A percentile compares a stretch with the other conserved stretches of the same genome.
Evolutionary conservation across 2,329 filamentous ascomycete genomes (phyloP).

Genomic region (Cryphonectria radicalis): DNA sequence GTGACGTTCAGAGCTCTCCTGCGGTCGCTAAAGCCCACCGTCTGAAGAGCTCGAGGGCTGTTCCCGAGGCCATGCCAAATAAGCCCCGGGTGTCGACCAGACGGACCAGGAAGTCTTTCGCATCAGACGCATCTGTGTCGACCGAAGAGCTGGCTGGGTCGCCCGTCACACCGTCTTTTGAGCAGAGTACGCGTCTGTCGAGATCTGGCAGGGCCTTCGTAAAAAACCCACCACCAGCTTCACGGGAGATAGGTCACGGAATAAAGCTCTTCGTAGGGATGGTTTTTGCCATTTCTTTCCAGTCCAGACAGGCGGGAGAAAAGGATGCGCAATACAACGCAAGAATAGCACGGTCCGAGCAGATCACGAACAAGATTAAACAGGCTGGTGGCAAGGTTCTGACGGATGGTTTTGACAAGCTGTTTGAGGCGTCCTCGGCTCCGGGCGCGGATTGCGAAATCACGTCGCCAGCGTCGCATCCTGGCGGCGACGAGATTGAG

Average conservation of each 20-base stretch:
- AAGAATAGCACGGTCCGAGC: slow-evolving; percentile 45
- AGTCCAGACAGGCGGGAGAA: slow-evolving; percentile 53
- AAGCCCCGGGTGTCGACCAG: slow-evolving; percentile 37
- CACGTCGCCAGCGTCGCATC: slow-evolving; percentile 33
- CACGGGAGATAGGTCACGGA: slow-evolving; percentile 24
- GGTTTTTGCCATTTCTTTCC: slow-evolving; percentile 85
- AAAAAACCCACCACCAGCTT: slow-evolving; percentile 25
- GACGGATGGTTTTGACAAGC: slow-evolving; percentile 75
- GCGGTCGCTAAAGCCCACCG: slow-evolving; percentile 38
- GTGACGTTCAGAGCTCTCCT: slow-evolving; percentile 38
- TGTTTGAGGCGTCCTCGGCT: slow-evolving; percentile 64
- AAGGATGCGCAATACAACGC: slow-evolving; percentile 53
- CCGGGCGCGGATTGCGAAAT: slow-evolving; percentile 36
- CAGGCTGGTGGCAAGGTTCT: slow-evolving; percentile 75
- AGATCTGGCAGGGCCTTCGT: slow-evolving; percentile 31
- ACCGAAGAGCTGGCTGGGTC: slow-evolving; percentile 54
- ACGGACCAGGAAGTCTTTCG: slow-evolving; percentile 31
- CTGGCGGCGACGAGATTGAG: slow-evolving; percentile 46
- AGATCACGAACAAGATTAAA: slow-evolving; percentile 64
- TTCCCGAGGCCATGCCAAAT: slow-evolving; percentile 36
- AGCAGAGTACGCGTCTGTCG: slow-evolving; percentile 42
- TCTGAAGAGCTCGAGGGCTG: slow-evolving; percentile 32
- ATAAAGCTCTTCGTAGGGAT: slow-evolving; percentile 71
- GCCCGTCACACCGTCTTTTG: slow-evolving; percentile 42
- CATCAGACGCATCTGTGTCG: slow-evolving; percentile 44